Evolutionary conservation across 2,329 filamentous ascomycete species (phyloP), one percentile per base, ranked within the genome.

Genomic region (Ilyonectria sp.): DNA sequence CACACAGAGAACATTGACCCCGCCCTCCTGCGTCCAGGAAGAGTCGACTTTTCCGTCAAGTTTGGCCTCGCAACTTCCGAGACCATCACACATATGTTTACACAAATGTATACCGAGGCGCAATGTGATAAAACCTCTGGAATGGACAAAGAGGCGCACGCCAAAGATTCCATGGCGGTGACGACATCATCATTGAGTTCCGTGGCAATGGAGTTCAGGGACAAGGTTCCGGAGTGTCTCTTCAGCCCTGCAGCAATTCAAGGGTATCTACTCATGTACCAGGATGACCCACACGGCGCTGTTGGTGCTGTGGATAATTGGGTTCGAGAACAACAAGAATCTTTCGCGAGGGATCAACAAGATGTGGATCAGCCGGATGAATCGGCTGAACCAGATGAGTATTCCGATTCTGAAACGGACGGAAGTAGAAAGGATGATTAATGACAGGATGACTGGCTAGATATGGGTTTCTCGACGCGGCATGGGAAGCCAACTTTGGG

Each of bases 1-100:
- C 86, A 75, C 21, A 64, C 64, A 0, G 58, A 72, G 31, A 65
- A 69, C 35, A 40, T 40, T 13, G 35, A 40, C 35, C 35, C 35
- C 13, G 35, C 35, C n/a, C 19, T 71, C 2, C 11, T 70, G 8
- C 63, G 69, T 0, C 69, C 69, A 0, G 69, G 69, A 6, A 29
- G 69, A 26, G 60, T 71, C 2, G 69, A 71, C 4, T 60, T 62
- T 43, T 60, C 62, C 1, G 44, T 71, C 1, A 43, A 70, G 1
- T 71, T 71, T 11, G 59, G 53, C 0, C 49, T 72, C 3, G 69
- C 69, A 1, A 68, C 69, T 0, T 60, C 59, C 1, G 56, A 72
- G 0, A 70, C 63, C 2, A 58, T 47, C 0, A 54, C 40, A 0
- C 37, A 68, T 33, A 21, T 71, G 4, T 71, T 71, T 2, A 50